These are phyloP conservation scores for Aspergillus mulundensis DNA, from an alignment of 495 filamentous ascomycete genomes.

Conservation along the genomic window DNA sequence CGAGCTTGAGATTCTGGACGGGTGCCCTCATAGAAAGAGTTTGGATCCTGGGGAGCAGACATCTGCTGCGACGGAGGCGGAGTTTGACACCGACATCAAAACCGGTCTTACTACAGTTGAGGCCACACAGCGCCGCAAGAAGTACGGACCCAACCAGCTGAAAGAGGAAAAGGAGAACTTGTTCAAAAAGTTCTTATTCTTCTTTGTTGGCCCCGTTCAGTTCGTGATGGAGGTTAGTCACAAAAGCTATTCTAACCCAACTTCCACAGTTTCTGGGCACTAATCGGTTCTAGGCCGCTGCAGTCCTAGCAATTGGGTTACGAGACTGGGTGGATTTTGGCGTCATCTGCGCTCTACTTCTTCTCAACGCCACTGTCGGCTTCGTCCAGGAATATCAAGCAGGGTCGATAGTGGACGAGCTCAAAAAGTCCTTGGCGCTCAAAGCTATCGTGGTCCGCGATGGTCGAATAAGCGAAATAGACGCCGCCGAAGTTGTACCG, in stretches of 20 bases:
- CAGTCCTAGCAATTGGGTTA: conserved; percentile 72
- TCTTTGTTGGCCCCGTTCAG: conserved; percentile 88
- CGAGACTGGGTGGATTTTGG: conserved; percentile 74
- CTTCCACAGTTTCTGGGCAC: neutral
- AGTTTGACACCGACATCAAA: conserved; percentile 67
- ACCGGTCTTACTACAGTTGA: conserved; percentile 69
- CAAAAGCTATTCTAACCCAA: neutral
- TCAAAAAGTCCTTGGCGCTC: conserved; percentile 85
- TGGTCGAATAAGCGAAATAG: conserved; percentile 64
- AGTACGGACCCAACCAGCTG: conserved; percentile 84
- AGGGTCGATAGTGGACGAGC: conserved; percentile 83
- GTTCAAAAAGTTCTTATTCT: conserved; percentile 77
- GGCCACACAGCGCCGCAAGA: conserved; percentile 64
- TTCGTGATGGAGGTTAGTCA: conserved; percentile 82
- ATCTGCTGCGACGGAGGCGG: conserved; percentile 52
- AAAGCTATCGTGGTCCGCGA: conserved; percentile 82
- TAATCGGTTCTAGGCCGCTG: conserved; percentile 52
- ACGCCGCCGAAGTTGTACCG: conserved; percentile 75
- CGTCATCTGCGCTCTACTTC: conserved; percentile 68
- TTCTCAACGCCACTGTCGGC: conserved; percentile 80
- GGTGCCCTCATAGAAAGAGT: conserved; percentile 46
- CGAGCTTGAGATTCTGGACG: conserved; percentile 75
- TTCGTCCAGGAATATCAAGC: conserved; percentile 89
- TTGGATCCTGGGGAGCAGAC: conserved; percentile 32
- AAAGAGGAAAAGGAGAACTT: conserved; percentile 84